These are phyloP conservation scores for Zygosaccharomyces sapae DNA, from an alignment of 1,139 yeast species.

Conservation along the genomic window DNA sequence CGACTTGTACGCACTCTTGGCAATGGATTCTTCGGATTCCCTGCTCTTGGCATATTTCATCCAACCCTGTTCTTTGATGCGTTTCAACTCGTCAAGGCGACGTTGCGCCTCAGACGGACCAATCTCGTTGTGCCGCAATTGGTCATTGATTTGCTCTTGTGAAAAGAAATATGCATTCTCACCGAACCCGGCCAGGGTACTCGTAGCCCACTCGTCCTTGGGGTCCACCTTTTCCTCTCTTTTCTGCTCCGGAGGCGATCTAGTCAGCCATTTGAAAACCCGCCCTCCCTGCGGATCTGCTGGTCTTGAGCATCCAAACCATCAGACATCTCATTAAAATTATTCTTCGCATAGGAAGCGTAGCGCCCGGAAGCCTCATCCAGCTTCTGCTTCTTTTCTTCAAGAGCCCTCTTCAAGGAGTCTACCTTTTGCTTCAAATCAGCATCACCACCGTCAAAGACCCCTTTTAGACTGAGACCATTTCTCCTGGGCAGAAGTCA, in stretches of 20 bases:
- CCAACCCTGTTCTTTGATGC: conserved; percentile 30
- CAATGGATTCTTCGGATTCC: conserved; percentile 30
- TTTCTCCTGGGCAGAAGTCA: conserved; percentile 22
- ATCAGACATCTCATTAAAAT: conserved; percentile 31
- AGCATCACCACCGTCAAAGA: conserved; percentile 22
- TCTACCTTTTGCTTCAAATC: conserved; percentile 23
- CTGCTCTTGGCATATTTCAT: conserved; percentile 21
- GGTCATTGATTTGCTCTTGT: conserved; percentile 39
- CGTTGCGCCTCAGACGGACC: conserved; percentile 30
- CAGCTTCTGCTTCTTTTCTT: conserved; percentile 22
- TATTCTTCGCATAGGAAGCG: conserved; percentile 21
- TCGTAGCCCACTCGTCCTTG: conserved; percentile 16
- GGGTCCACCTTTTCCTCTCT: conserved; percentile 7
- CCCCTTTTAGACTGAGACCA: conserved; percentile 20
- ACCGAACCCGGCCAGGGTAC: conserved; percentile 42
- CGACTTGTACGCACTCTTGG: conserved; percentile 35
- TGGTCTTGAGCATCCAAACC: conserved; percentile 25
- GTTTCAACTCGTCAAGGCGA: conserved; percentile 24
- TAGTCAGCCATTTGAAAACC: conserved; percentile 22
- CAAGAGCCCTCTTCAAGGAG: conserved; percentile 24
- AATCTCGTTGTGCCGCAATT: conserved; percentile 20
- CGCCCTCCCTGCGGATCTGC: conserved; percentile 22
- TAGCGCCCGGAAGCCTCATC: conserved; percentile 27
- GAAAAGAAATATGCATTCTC: conserved; percentile 42
- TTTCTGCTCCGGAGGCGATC: conserved; percentile 10